These are phyloP conservation scores for Botrytis porri DNA, from an alignment of 2,329 filamentous ascomycete genomes.

Conservation along the genomic window DNA sequence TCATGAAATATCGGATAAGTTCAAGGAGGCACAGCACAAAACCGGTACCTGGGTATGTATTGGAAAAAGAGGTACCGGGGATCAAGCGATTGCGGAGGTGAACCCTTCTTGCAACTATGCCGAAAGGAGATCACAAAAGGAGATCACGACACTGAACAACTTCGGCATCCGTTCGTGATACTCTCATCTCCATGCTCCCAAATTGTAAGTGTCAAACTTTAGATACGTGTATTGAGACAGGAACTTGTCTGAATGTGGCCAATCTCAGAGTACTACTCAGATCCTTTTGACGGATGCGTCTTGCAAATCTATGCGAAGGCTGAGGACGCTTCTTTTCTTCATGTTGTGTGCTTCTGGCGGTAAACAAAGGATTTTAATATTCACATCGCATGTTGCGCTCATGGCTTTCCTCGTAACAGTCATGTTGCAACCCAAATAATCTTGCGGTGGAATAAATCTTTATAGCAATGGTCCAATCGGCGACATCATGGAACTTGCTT, in stretches of 20 bases:
- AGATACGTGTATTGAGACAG: background rate
- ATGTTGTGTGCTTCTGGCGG: background rate
- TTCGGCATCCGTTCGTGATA: background rate
- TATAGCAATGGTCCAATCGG: background rate
- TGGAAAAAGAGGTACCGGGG: background rate
- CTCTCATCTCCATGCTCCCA: background rate
- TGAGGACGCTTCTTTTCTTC: background rate
- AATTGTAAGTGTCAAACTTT: background rate
- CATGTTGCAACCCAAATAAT: background rate
- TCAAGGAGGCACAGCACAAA: background rate
- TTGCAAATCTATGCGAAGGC: background rate
- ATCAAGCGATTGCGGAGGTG: constrained; percentile 14
- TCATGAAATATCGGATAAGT: background rate
- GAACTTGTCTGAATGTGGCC: background rate
- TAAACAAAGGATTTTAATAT: background rate
- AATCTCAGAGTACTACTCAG: background rate
- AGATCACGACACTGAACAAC: background rate
- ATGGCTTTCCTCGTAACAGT: background rate
- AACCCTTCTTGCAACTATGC: background rate
- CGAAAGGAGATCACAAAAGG: constrained; percentile 2
- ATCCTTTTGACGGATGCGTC: background rate
- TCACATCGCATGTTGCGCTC: background rate
- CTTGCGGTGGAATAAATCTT: background rate
- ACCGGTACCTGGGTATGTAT: background rate
- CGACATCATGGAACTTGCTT: background rate